These are phyloP conservation scores for Nannochloropsis salina DNA, from an alignment of 108 stramenopile species.

Conservation along the genomic window DNA sequence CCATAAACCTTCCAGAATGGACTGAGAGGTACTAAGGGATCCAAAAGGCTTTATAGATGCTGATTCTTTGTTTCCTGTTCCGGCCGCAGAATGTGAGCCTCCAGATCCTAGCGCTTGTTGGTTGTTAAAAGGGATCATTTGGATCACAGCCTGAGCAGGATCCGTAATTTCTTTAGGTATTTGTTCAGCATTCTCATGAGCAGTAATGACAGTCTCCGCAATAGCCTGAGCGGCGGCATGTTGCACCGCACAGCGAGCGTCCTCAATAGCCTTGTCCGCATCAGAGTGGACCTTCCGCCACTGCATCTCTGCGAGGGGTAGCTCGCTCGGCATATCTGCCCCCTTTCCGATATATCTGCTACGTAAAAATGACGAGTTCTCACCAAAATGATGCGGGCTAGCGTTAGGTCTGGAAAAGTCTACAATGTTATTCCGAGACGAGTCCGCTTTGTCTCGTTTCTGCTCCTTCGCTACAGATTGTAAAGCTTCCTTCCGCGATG, in stretches of 20 bases:
- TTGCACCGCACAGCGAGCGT: background rate
- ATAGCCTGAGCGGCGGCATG: background rate
- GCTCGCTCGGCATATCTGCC: conserved; percentile 23
- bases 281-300: background rate
- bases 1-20: background rate
- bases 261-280: background rate
- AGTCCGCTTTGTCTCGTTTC: background rate
- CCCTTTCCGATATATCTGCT: background rate
- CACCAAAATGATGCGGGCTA: background rate
- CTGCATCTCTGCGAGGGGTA: background rate
- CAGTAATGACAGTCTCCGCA: background rate
- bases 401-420: background rate
- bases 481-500: background rate
- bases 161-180: background rate
- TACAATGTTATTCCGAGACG: background rate
- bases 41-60: background rate
- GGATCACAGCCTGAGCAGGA: background rate
- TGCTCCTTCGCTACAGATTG: background rate
- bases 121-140: background rate
- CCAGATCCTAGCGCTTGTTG: background rate
- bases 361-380: background rate
- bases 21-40: background rate
- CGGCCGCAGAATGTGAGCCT: background rate
- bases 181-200: background rate
- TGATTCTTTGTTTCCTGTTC: background rate